Percentiles rank a stretch among this genome's conserved stretches.
Evolutionary conservation across 2,329 filamentous ascomycete species (phyloP).

Genomic region (Raffaelea albimanens): DNA sequence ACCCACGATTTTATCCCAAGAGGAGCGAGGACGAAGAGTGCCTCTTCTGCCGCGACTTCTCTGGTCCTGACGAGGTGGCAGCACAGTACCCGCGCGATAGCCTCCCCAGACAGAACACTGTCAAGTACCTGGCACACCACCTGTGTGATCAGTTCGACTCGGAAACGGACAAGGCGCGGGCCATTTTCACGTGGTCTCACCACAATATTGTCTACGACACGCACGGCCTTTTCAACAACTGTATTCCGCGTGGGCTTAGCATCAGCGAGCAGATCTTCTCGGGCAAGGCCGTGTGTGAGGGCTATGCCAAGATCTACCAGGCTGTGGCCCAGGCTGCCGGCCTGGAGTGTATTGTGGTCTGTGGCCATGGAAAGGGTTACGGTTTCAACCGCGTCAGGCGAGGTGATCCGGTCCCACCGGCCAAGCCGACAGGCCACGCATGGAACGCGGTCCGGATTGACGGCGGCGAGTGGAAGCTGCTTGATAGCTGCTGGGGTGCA

Average conservation of each 20-base stretch:
- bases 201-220: constrained; percentile 86
- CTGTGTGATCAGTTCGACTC: constrained; percentile 75
- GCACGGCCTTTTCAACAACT: constrained; percentile 65
- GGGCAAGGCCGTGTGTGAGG: constrained; percentile 83
- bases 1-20: neutral
- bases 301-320: constrained; percentile 76
- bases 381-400: constrained; percentile 56
- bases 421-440: constrained; percentile 59
- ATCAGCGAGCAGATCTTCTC: constrained; percentile 64
- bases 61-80: constrained; percentile 67
- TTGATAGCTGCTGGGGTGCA: constrained; percentile 91
- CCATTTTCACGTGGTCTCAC: constrained; percentile 91
- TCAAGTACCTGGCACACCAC: constrained; percentile 66
- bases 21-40: constrained; percentile 37
- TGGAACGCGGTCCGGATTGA: constrained; percentile 94
- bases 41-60: constrained; percentile 81
- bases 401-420: constrained; percentile 56
- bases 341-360: constrained; percentile 64
- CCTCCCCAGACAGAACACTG: constrained; percentile 55
- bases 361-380: constrained; percentile 79
- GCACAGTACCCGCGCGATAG: constrained; percentile 63
- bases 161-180: constrained; percentile 80
- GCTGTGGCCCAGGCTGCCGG: constrained; percentile 71
- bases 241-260: constrained; percentile 50
- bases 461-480: constrained; percentile 77